Evolutionary conservation across 495 filamentous ascomycete genomes (phyloP).

Genomic region (Talaromyces borbonicus): DNA sequence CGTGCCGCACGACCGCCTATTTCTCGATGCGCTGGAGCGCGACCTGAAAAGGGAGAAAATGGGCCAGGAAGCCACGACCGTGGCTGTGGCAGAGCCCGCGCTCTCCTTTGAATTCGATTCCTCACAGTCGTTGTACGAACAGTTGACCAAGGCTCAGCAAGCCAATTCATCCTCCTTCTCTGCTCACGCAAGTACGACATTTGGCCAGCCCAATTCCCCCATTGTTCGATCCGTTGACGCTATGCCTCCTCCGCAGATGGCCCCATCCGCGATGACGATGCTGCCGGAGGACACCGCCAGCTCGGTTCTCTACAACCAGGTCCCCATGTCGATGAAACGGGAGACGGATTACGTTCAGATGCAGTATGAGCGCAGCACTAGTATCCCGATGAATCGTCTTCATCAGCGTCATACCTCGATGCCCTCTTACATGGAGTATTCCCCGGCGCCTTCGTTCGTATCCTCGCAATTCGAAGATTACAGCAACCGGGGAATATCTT

Average conservation of each 20-base stretch:
- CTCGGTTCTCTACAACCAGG: conserved; percentile 63
- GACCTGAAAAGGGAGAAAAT: conserved; percentile 99
- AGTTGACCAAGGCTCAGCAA: conserved; percentile 98
- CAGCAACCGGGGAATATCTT: conserved; percentile 91
- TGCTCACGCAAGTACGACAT: conserved; percentile 67
- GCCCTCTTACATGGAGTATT: conserved; percentile 97
- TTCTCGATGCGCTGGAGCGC: conserved; percentile 92
- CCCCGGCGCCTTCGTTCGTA: conserved; percentile 91
- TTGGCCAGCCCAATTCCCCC: conserved; percentile 73
- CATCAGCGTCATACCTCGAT: conserved; percentile 93
- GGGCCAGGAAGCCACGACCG: conserved; percentile 93
- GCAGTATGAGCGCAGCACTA: conserved; percentile 83
- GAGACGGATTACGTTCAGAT: conserved; percentile 67
- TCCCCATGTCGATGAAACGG: conserved; percentile 64
- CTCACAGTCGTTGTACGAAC: conserved; percentile 97
- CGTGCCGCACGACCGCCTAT: conserved; percentile 93
- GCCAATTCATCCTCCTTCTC: conserved; percentile 94
- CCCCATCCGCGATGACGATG: conserved; percentile 63
- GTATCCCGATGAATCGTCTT: conserved; percentile 63
- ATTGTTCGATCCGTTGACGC: conserved; percentile 83
- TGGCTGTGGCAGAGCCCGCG: conserved; percentile 92
- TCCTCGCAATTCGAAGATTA: conserved; percentile 97
- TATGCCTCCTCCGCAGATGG: conserved; percentile 72
- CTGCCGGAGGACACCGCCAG: conserved; percentile 70
- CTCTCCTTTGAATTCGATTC: conserved; percentile 98